These are phyloP conservation scores for Colletotrichum tabaci DNA, from an alignment of 2,329 filamentous ascomycete species.

Conservation along the genomic window DNA sequence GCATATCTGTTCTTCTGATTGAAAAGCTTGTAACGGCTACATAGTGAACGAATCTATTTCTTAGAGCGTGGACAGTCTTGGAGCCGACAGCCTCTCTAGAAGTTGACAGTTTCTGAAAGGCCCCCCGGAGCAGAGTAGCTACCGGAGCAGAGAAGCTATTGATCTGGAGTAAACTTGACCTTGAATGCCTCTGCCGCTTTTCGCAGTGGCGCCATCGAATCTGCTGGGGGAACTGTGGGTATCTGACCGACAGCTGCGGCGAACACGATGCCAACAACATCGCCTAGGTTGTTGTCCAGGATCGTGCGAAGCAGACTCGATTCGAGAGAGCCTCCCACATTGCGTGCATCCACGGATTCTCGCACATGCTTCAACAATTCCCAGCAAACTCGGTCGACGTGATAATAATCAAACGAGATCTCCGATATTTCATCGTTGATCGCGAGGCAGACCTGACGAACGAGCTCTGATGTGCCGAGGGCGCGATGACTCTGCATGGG, in stretches of 20 bases:
- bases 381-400: slow-evolving; percentile 2
- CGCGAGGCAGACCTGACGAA: slow-evolving; percentile 2
- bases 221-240: background rate
- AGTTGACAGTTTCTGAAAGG: no score
- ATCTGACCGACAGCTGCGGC: slow-evolving; percentile 11
- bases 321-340: background rate
- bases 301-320: slow-evolving; percentile 5
- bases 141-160: background rate
- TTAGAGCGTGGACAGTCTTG: no score
- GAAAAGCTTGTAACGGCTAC: background rate
- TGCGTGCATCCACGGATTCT: background rate
- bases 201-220: slow-evolving; percentile 7
- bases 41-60: no score
- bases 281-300: slow-evolving; percentile 1
- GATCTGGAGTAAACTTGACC: background rate
- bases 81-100: no score
- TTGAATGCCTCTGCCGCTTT: slow-evolving; percentile 7
- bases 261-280: slow-evolving; percentile 18
- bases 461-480: slow-evolving; percentile 11
- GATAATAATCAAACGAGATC: slow-evolving; percentile 15
- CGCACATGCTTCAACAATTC: slow-evolving; percentile 9
- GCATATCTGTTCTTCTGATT: slow-evolving; percentile 41
- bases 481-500: background rate
- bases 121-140: background rate
- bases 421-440: slow-evolving; percentile 18